Conservation (phyloP, 371 early-diverging fungal species). For the Lichtheimia ornata region DNA sequence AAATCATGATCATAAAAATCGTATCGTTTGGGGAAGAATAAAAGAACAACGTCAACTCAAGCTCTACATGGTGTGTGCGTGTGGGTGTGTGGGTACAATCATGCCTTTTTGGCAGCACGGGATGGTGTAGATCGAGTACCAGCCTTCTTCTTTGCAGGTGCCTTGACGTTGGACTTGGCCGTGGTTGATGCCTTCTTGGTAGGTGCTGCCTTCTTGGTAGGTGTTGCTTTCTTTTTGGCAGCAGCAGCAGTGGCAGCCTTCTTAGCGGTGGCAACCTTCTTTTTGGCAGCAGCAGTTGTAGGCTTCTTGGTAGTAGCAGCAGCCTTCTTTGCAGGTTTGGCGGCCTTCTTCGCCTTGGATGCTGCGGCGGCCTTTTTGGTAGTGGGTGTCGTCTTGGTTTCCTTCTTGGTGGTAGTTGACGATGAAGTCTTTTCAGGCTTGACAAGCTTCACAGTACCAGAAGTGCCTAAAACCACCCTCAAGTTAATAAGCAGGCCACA, state of each 20-base stretch:
- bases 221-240: slow-evolving; percentile 31
- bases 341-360: slow-evolving; percentile 35
- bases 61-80: no score
- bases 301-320: slow-evolving; percentile 4
- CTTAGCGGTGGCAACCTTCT: not conserved
- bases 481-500: no score
- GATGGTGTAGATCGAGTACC: slow-evolving; percentile 29
- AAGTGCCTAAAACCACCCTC: slow-evolving; percentile 36
- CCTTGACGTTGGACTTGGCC: slow-evolving; percentile 29
- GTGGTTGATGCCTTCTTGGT: slow-evolving; percentile 17
- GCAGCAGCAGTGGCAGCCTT: not conserved
- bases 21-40: no score
- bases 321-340: slow-evolving; percentile 8
- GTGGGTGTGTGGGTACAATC: no score
- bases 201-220: slow-evolving; percentile 39
- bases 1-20: no score
- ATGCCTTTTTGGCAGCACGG: slow-evolving; percentile 43
- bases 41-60: no score
- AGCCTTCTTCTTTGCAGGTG: slow-evolving; percentile 44
- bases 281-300: not conserved
- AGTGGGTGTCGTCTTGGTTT: slow-evolving; percentile 11
- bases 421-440: slow-evolving; percentile 49
- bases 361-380: no score
- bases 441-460: slow-evolving; percentile 72
- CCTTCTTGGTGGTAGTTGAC: slow-evolving; percentile 28